Evolutionary conservation across 345 rosid genomes (phyloP), one percentile per base, ranked within the genome.

Genomic region (Cochlearia excelsa): DNA sequence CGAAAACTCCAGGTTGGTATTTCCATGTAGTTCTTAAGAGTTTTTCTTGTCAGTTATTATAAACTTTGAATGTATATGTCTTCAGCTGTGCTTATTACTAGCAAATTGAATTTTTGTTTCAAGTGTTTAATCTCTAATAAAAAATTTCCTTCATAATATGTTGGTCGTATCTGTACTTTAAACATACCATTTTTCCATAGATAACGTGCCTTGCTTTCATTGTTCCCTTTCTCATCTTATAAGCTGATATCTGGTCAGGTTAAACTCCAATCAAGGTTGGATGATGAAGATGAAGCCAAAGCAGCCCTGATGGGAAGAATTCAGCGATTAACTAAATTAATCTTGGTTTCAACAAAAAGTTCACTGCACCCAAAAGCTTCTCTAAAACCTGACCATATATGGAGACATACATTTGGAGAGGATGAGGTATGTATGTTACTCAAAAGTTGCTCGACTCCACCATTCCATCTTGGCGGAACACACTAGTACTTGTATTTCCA

Each of bases 211-310:
- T 51, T 44, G 38, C 29, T 51, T 58, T 45, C 29, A 58, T 46
- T 38, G 65, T 26, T 49, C 59, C 23, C 53, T 44, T 35, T 43
- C 52, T 50, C 51, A 51, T 47, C 39, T 37, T 34, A 45, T 68
- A 62, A 84, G 92, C 68, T 94, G 75, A 96, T 87, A 77, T 96
- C 84, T 62, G 88, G 87, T 68, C 96, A 94, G 80, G 96, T 87
- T 77, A 94, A 94, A 80, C 84, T 85, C 87, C 99, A 85, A 57
- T 82, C 95, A 37, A 81, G 97, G 74, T 69, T 94, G 77, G 99
- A 94, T 74, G 99, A 94, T 54, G 99, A 94, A 70, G 99, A 94
- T 67, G 99, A 94, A 77, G 99, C 97, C 67, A 94, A 94, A 77
- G 96, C 90, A 66, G 99, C 99, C 71, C 83, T 94, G 46, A 87